phyloP scores from a whole-genome alignment of 1,284 basidiomycete species.

The Irpex sp. region DNA sequence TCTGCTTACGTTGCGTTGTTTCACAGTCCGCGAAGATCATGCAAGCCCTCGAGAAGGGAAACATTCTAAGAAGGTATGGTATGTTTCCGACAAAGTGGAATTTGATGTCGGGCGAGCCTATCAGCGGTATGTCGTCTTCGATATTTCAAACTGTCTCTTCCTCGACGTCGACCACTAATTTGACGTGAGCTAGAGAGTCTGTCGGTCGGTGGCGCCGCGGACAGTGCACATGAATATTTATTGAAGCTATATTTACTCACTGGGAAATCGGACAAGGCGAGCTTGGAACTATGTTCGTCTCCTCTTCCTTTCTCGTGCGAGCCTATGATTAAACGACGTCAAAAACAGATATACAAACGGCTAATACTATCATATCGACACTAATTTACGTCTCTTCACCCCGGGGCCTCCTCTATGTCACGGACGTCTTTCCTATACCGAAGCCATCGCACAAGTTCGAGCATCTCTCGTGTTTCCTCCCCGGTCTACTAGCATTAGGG shows the following conservation, averaged over 20 bases:
- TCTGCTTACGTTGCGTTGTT: neutral
- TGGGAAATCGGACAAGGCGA: slow-evolving; percentile 49
- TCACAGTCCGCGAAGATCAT: slow-evolving; percentile 24
- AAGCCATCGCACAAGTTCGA: slow-evolving; percentile 55
- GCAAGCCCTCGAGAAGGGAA: slow-evolving; percentile 35
- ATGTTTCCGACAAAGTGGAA: slow-evolving; percentile 54
- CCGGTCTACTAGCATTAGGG: slow-evolving; percentile 69
- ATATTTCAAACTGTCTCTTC: neutral
- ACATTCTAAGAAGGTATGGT: slow-evolving; percentile 40
- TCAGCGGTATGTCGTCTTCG: slow-evolving; percentile 28
- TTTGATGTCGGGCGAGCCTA: slow-evolving; percentile 34
- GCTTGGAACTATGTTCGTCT: slow-evolving; percentile 58
- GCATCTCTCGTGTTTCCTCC: slow-evolving; percentile 73
- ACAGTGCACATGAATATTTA: slow-evolving; percentile 74
- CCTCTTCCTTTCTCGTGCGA: neutral
- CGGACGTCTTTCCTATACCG: slow-evolving; percentile 38
- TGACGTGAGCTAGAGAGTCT: slow-evolving; percentile 8
- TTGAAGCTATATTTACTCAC: slow-evolving; percentile 69
- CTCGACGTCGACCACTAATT: neutral
- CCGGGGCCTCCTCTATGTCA: slow-evolving; percentile 66
- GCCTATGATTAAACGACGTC: neutral
- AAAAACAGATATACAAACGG: slow-evolving; percentile 51
- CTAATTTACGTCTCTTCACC: slow-evolving; percentile 62
- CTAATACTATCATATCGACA: slow-evolving; percentile 55
- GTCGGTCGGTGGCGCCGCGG: slow-evolving; percentile 25